These are phyloP conservation scores for Citrus sp. DNA, from an alignment of 345 rosid genomes.

Conservation along the genomic window DNA sequence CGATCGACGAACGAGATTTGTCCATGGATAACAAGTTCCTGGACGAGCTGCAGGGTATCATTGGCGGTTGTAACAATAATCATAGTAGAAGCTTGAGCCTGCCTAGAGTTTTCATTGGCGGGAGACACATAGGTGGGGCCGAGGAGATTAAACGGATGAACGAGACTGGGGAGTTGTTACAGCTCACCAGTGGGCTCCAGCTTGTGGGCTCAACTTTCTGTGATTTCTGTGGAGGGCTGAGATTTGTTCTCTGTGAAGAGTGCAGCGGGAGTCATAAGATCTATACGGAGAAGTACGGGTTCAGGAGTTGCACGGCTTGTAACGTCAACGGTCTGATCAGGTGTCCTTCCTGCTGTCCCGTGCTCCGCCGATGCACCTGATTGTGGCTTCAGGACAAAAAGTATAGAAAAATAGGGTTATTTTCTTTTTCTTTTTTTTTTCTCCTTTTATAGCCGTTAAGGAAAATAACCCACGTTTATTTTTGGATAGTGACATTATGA, in stretches of 20 bases:
- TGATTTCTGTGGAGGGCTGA: constrained; percentile 46
- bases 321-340: constrained; percentile 45
- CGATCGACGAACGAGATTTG: constrained; percentile 75
- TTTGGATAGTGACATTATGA: neutral
- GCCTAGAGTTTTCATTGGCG: constrained; percentile 53
- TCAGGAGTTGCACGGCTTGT: constrained; percentile 39
- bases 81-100: constrained; percentile 13
- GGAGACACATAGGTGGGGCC: constrained; percentile 45
- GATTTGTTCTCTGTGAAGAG: constrained; percentile 42
- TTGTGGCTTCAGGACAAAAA: neutral
- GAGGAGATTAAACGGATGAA: constrained; percentile 39
- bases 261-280: constrained; percentile 73
- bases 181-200: constrained; percentile 29
- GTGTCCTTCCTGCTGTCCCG: constrained; percentile 34
- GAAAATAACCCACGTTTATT: neutral
- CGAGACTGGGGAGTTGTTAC: constrained; percentile 48
- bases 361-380: constrained; percentile 16
- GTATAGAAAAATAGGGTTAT: neutral
- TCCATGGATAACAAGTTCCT: constrained; percentile 58
- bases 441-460: no score
- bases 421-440: neutral
- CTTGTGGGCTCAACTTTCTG: constrained; percentile 24
- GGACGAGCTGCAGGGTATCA: constrained; percentile 50
- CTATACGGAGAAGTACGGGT: constrained; percentile 37
- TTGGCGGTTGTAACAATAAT: constrained; percentile 1